These are phyloP conservation scores for Agrostemma githago DNA, from an alignment of 148 eudicot species.

Conservation along the genomic window DNA sequence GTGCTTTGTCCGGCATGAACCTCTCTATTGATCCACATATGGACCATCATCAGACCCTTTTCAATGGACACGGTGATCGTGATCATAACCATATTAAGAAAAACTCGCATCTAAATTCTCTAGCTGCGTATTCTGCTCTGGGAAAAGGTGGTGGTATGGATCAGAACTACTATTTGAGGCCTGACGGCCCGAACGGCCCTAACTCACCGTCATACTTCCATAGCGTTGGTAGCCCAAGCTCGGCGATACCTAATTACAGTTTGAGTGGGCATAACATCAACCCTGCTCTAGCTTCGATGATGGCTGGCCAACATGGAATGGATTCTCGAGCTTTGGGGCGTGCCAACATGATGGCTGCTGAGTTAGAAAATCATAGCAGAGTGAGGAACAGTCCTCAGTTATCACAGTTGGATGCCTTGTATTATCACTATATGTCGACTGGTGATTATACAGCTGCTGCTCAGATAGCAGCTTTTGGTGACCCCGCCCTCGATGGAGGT, in stretches of 20 bases:
- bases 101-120: conserved; percentile 24
- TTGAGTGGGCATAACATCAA: conserved; percentile 51
- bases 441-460: conserved; percentile 60
- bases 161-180: conserved; percentile 33
- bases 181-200: conserved; percentile 46
- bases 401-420: conserved; percentile 54
- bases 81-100: conserved; percentile 35
- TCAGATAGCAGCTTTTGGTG: conserved; percentile 57
- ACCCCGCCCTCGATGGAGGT: conserved; percentile 49
- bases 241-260: conserved; percentile 59
- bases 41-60: conserved; percentile 36
- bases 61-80: conserved; percentile 35
- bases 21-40: conserved; percentile 39
- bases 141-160: conserved; percentile 34
- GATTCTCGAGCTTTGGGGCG: conserved; percentile 52
- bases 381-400: conserved; percentile 33
- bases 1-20: conserved; percentile 63
- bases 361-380: conserved; percentile 49
- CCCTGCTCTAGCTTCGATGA: conserved; percentile 62
- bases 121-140: conserved; percentile 35
- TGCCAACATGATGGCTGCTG: conserved; percentile 50
- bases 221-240: conserved; percentile 63
- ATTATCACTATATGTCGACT: conserved; percentile 59
- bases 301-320: conserved; percentile 53
- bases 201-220: conserved; percentile 60